Evolutionary conservation across 1,284 basidiomycete species (phyloP).

Genomic region (Pseudozyma hubeiensis): DNA sequence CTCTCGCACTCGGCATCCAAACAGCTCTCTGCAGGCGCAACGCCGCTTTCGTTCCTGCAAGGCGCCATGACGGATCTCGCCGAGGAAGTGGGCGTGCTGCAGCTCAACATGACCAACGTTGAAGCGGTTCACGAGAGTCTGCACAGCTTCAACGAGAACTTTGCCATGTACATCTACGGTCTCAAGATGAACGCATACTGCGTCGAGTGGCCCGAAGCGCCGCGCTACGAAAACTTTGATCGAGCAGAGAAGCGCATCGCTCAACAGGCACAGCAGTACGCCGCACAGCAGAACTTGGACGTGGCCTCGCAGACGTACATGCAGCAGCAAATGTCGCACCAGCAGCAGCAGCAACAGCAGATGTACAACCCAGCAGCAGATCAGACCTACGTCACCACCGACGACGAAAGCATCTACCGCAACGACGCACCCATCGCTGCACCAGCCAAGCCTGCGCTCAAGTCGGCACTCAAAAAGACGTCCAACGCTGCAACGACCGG

Average conservation of each 20-base stretch:
- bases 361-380: constrained; percentile 44
- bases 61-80: constrained; percentile 85
- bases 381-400: constrained; percentile 65
- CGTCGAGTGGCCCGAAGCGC: constrained; percentile 83
- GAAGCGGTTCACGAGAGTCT: constrained; percentile 80
- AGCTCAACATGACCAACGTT: constrained; percentile 80
- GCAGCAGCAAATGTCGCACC: constrained; percentile 14
- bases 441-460: constrained; percentile 33
- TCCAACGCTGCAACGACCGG: constrained; percentile 16
- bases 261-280: constrained; percentile 48
- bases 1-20: constrained; percentile 75
- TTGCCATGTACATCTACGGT: constrained; percentile 88
- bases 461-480: constrained; percentile 46
- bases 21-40: constrained; percentile 61
- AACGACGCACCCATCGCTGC: constrained; percentile 26
- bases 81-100: constrained; percentile 85
- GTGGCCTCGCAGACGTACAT: constrained; percentile 16
- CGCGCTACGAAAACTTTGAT: constrained; percentile 58
- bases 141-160: constrained; percentile 88
- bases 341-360: constrained; percentile 20
- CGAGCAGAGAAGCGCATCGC: constrained; percentile 52
- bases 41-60: constrained; percentile 86
- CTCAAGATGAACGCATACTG: constrained; percentile 95
- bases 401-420: constrained; percentile 53
- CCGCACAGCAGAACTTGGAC: constrained; percentile 40